These are phyloP conservation scores for Toxicodendron radicans DNA, from an alignment of 345 rosid genomes.

Conservation along the genomic window DNA sequence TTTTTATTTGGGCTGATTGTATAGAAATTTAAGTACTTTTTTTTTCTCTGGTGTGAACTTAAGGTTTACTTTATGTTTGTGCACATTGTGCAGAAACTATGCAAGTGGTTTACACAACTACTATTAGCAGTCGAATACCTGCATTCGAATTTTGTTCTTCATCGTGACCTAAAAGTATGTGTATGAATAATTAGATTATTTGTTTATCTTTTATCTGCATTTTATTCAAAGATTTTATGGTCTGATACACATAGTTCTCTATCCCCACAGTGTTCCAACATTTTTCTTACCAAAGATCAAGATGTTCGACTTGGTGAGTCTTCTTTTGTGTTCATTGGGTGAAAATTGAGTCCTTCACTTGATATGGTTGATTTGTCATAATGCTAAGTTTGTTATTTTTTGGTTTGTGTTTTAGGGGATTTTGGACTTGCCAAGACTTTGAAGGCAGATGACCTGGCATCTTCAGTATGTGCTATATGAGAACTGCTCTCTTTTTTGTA, in stretches of 20 bases:
- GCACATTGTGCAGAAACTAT: conserved; percentile 63
- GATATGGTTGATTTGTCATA: not conserved
- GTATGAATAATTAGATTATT: conserved; percentile 14
- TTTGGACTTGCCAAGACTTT: conserved; percentile 97
- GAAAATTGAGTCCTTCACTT: conserved; percentile 15
- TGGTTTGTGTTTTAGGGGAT: conserved; percentile 62
- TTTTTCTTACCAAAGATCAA: conserved; percentile 95
- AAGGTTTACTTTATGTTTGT: not conserved
- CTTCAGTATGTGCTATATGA: conserved; percentile 62
- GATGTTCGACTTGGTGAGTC: conserved; percentile 89
- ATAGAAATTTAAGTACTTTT: not conserved
- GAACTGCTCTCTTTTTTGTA: not conserved
- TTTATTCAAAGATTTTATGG: conserved; percentile 18
- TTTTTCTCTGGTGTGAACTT: conserved; percentile 10
- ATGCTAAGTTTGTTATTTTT: conserved; percentile 15
- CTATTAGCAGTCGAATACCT: conserved; percentile 91
- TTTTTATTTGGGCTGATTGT: not conserved
- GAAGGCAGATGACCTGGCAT: conserved; percentile 94
- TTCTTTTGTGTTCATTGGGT: conserved; percentile 6
- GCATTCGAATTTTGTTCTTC: conserved; percentile 93
- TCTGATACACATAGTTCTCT: conserved; percentile 30
- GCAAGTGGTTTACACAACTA: conserved; percentile 96
- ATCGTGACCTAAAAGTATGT: conserved; percentile 89
- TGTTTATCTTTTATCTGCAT: conserved; percentile 16
- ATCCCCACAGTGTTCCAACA: conserved; percentile 82